Evolutionary conservation across 495 filamentous ascomycete species (phyloP), one percentile per base, ranked within the genome.

Genomic region (Penicillium cosmopolitanum): DNA sequence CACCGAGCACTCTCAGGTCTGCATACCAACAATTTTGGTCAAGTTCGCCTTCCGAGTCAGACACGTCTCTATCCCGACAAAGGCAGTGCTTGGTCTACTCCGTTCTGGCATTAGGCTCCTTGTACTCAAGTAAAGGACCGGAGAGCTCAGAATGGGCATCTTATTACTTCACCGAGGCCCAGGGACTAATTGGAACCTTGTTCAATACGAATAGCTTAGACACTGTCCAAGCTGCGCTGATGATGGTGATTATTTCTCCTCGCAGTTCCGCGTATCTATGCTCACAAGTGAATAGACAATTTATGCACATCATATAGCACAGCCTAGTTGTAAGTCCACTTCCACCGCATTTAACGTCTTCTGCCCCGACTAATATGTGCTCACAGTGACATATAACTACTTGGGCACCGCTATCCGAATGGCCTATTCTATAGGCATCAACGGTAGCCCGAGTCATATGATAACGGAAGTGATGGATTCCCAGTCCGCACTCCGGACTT

Each of bases 351-450:
- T n/a, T 1, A 10, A 10, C 2, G 7, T 10, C 5, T 6, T 19
- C 42, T 46, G 42, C 11, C 38, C 3, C 9, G 1, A 11, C 59
- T 62, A 48, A 62, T n/a, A 19, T 16, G 4, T 12, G 5, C n/a
- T 46, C 15, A 8, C 44, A 62, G 59, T 62, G 10, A 54, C 59
- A 31, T 62, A 57, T 34, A 51, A 62, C 50, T 58, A 58, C 34
- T 40, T 66, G 7, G 60, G 63, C 5, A 54, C 59, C 25, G 63
- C 63, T 19, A 66, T 66, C 31, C 44, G 63, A 18, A 38, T 66
- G 28, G 63, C 63, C 4, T 58, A 63, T 42, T 58, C 63, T 12
- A 56, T 51, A 6, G 64, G 60, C 5, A 40, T 63, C 7, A 62
- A 66, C 34, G 25, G 48, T 12, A 51, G 52, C 3, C 34, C 38